Conservation (phyloP, 768 basidiomycete species). For the Tricholoma matsutake region DNA sequence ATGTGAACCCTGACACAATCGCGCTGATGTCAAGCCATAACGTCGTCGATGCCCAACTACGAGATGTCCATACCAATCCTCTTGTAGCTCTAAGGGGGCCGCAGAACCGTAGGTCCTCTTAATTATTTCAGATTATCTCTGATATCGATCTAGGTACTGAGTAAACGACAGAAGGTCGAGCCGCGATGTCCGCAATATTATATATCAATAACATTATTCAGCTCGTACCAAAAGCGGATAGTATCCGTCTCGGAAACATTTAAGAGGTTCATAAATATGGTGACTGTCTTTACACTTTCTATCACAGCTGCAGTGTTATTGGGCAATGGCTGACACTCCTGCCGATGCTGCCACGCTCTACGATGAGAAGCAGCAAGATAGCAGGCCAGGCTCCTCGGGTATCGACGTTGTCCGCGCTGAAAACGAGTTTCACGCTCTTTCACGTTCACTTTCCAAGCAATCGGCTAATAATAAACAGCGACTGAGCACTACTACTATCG, state of each 20-base stretch:
- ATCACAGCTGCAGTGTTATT: not conserved
- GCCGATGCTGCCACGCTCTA: slow-evolving; percentile 27
- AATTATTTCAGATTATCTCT: not conserved
- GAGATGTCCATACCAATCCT: too few relatives aligned
- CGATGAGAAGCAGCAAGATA: slow-evolving; percentile 17
- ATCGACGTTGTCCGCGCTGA: slow-evolving; percentile 52
- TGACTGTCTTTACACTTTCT: not conserved
- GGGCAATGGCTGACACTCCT: slow-evolving; percentile 28
- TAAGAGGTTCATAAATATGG: not conserved
- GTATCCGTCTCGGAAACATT: not conserved
- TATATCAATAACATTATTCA: slow-evolving; percentile 9
- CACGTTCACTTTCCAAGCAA: slow-evolving; percentile 37
- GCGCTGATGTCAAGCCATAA: not conserved
- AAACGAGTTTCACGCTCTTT: slow-evolving; percentile 53
- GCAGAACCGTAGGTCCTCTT: not conserved
- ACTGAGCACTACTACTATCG: slow-evolving; percentile 26
- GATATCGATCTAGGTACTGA: not conserved
- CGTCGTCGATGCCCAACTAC: too few relatives aligned
- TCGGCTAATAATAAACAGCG: slow-evolving; percentile 20
- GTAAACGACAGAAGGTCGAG: too few relatives aligned
- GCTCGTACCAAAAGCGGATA: slow-evolving; percentile 7
- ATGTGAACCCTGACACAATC: not conserved
- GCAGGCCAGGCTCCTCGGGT: slow-evolving; percentile 22
- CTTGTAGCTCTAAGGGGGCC: too few relatives aligned
- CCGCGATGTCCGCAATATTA: too few relatives aligned